Percentiles rank a stretch among this genome's conserved stretches.
Evolutionary conservation across 331 rosid species (phyloP).

Genomic region (Telfairia occidentalis): DNA sequence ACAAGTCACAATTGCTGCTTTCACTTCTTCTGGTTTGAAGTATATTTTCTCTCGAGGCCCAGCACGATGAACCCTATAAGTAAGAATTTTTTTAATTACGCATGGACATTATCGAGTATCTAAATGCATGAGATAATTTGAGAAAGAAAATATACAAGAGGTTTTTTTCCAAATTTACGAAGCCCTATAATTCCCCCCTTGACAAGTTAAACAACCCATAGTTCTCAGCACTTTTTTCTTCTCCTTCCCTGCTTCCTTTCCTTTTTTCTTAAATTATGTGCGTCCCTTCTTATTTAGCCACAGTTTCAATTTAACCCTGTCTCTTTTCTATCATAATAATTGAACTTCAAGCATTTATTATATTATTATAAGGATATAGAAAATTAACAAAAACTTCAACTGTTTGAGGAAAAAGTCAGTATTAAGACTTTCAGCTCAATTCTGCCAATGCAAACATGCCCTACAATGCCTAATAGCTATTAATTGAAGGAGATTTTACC

Average conservation of each 20-base stretch:
- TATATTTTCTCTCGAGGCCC: slow-evolving; percentile 98
- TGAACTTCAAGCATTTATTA: neutral
- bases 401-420: neutral
- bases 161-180: neutral
- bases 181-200: neutral
- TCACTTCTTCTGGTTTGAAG: slow-evolving; percentile 77
- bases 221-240: neutral
- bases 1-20: slow-evolving; percentile 94
- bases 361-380: neutral
- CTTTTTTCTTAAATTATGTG: neutral
- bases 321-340: neutral
- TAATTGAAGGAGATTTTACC: slow-evolving; percentile 35
- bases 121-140: neutral
- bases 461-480: neutral
- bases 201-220: neutral
- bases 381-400: neutral
- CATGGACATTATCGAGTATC: neutral
- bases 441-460: neutral
- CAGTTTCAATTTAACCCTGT: neutral
- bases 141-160: neutral
- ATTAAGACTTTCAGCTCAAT: neutral
- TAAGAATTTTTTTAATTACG: neutral
- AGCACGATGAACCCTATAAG: slow-evolving; percentile 91
- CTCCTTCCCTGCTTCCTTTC: neutral
- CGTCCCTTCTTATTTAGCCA: neutral